Conservation (phyloP, 441 rosid genomes). For the Erodium moschatum region DNA sequence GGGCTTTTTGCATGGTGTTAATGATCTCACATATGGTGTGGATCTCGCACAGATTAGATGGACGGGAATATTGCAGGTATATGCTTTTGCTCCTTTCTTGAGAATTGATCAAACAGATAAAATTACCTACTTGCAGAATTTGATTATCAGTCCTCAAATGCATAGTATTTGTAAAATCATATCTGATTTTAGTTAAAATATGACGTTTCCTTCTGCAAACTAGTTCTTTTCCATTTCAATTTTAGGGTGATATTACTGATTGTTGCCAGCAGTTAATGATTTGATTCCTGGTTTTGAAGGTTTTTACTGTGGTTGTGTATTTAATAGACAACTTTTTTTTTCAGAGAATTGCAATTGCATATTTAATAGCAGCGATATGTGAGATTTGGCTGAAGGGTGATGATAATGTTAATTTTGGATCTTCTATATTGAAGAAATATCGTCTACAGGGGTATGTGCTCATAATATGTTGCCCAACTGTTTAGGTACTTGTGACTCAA, state of each 20-base stretch:
- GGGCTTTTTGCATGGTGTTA: slow-evolving; percentile 66
- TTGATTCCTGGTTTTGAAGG: not conserved
- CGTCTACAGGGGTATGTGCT: not conserved
- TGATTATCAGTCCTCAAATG: not conserved
- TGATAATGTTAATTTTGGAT: slow-evolving; percentile 3
- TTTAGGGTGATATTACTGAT: not conserved
- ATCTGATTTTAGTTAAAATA: too few relatives aligned
- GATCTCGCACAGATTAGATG: slow-evolving; percentile 48
- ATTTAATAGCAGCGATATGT: slow-evolving; percentile 1
- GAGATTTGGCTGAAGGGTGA: slow-evolving; percentile 10
- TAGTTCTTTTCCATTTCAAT: not conserved
- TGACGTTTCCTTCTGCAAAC: not conserved
- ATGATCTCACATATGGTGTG: slow-evolving; percentile 53
- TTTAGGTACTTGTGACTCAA: too few relatives aligned
- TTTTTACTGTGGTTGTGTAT: not conserved
- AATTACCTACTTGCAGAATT: not conserved
- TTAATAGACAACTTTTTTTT: not conserved
- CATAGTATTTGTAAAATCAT: too few relatives aligned
- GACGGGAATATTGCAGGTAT: slow-evolving; percentile 77
- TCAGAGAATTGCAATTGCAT: slow-evolving; percentile 8
- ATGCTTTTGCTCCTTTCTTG: not conserved
- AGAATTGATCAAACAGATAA: not conserved
- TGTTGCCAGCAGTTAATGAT: not conserved
- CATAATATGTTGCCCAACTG: not conserved
- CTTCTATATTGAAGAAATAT: slow-evolving; percentile 5